Evolutionary conservation across 768 basidiomycete genomes (phyloP).

Genomic region (Leccinum longicurvipes): DNA sequence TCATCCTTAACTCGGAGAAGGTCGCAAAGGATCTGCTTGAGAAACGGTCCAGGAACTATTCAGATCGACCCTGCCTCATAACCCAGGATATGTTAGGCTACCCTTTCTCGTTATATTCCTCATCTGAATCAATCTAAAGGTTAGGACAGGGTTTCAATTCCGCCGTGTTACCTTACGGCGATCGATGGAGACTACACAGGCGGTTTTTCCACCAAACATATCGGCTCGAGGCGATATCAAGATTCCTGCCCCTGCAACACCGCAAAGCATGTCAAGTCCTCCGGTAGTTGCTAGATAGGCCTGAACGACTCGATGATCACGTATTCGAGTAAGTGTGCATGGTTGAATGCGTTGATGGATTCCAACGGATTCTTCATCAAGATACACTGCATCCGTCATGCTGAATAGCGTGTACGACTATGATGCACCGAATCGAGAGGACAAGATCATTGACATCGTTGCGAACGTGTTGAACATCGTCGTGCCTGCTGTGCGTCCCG

Average conservation of each 20-base stretch:
- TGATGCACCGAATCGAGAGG: background rate
- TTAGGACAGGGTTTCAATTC: background rate
- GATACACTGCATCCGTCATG: background rate
- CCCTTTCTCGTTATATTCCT: background rate
- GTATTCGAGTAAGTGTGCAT: background rate
- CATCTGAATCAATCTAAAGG: background rate
- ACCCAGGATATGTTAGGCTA: background rate
- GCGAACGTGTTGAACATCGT: background rate
- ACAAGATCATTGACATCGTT: background rate
- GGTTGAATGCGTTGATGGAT: background rate
- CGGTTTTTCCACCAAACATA: background rate
- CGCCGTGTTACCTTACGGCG: background rate
- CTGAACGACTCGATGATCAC: background rate
- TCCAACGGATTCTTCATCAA: background rate
- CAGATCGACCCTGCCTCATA: background rate
- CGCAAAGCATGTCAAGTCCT: background rate
- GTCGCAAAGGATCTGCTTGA: background rate
- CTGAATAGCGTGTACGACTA: slow-evolving; percentile 8
- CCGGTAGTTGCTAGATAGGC: background rate
- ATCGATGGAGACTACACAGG: background rate
- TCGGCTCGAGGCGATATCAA: background rate
- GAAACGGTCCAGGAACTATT: background rate
- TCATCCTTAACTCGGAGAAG: background rate
- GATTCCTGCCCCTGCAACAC: background rate
- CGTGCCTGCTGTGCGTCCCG: background rate